phyloP scores from a whole-genome alignment of 108 stramenopile genomes.

The Cylindrotheca closterium region DNA sequence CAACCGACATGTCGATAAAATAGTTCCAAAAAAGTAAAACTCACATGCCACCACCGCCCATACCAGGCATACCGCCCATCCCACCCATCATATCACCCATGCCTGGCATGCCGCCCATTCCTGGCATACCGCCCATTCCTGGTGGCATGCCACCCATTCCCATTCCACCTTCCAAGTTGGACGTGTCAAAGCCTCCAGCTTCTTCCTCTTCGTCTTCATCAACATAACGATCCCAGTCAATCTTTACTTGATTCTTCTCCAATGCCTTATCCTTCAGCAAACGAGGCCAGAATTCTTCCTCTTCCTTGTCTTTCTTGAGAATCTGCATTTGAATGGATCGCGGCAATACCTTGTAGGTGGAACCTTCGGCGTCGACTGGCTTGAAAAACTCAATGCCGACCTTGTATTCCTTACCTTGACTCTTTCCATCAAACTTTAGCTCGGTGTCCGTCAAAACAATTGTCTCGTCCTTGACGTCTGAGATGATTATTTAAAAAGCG shows the following conservation, averaged over 20 bases:
- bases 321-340: conserved; percentile 92
- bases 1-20: background rate
- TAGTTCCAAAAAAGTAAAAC: background rate
- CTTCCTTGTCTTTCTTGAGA: conserved; percentile 75
- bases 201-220: conserved; percentile 89
- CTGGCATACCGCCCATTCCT: conserved; percentile 53
- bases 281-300: conserved; percentile 86
- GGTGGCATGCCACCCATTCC: conserved; percentile 48
- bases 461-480: conserved; percentile 90
- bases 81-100: conserved; percentile 73
- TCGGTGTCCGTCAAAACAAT: conserved; percentile 81
- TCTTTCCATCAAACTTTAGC: conserved; percentile 81
- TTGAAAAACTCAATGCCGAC: conserved; percentile 90
- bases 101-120: conserved; percentile 45
- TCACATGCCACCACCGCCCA: conserved; percentile 42
- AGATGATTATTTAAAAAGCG: background rate
- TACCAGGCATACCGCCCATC: conserved; percentile 56
- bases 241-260: conserved; percentile 94
- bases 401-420: conserved; percentile 77
- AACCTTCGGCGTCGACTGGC: conserved; percentile 78
- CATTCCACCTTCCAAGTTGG: conserved; percentile 80
- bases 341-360: conserved; percentile 91
- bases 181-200: conserved; percentile 72
- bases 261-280: conserved; percentile 88
- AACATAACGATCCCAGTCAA: conserved; percentile 96